These are phyloP conservation scores for Zymoseptoria brevis DNA, from an alignment of 2,329 filamentous ascomycete genomes.

Conservation along the genomic window DNA sequence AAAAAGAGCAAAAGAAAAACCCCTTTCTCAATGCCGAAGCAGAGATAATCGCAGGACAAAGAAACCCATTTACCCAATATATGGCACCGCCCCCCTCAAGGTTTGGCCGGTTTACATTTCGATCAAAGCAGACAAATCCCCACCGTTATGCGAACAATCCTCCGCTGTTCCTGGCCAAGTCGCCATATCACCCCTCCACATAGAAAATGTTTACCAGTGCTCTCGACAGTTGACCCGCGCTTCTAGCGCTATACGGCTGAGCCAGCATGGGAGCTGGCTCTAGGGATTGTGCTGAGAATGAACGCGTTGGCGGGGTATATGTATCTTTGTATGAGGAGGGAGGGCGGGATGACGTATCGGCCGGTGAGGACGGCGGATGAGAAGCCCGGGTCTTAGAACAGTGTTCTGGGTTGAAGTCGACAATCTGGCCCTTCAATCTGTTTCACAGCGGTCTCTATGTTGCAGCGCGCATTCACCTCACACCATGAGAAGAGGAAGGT, in stretches of 20 bases:
- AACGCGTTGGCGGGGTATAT: not conserved
- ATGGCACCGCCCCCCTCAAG: not conserved
- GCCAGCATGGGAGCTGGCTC: not conserved
- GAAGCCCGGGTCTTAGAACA: not conserved
- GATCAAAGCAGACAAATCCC: not conserved
- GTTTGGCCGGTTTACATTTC: not conserved
- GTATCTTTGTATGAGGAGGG: not conserved
- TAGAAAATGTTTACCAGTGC: too few species aligned
- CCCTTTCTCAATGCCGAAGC: not conserved
- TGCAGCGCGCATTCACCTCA: not conserved
- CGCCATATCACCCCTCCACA: too few species aligned
- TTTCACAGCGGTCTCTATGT: too few species aligned
- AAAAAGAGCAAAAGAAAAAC: not conserved
- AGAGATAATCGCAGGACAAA: not conserved
- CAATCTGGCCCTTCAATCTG: not conserved
- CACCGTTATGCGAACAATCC: not conserved
- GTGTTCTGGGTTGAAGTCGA: not conserved
- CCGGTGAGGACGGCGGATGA: not conserved
- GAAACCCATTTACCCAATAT: not conserved
- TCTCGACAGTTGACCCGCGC: not conserved
- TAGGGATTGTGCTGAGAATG: not conserved
- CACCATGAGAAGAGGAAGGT: not conserved
- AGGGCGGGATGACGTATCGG: not conserved
- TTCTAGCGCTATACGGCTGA: not conserved
- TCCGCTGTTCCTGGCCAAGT: too few species aligned